Base-by-base conservation (phyloP, 345 rosid genomes). In the Syzygium aqueum region DNA sequence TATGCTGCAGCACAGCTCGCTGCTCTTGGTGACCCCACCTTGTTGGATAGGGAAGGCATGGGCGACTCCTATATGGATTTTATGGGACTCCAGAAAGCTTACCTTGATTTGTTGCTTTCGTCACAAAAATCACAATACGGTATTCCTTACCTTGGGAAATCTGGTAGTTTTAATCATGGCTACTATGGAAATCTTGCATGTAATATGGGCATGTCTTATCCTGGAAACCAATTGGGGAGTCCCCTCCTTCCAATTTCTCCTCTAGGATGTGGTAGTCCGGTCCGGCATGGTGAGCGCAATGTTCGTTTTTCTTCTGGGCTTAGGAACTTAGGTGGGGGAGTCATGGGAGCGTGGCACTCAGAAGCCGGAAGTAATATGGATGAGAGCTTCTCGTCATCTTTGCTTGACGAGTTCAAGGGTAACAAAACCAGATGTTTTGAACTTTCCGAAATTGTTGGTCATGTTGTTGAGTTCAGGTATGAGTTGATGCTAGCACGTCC, bases 391-490 rank as follows among this genome's bases (percentile, higher is more conserved):
- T 86, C 92, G 50, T 92, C 95, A 85, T 90, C 97, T 52, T 89
- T 95, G 86, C 91, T 95, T 22, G 97, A 94, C 63, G 97, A 95
- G 87, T 94, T 94, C 63, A 95, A 95, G 90, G 93, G 92, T 91
- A 93, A 93, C 90, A 94, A 93, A 93, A 87, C 95, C 89, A 96
- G 85, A 91, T 94, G 97, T 89, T 94, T 95, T 89, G 96, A 93
- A 87, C 94, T 95, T 49, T 90, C 92, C 21, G 96, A 94, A 89
- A 95, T 94, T 90, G 91, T 90, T 4, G 93, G 95, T 43, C 95
- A 93, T 92, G 97, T 95, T 86, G 97, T 94, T 87, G 95, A 94
- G 92, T 95, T 95, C 93, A 95, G 97, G 97, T 94, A 89, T 52
- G 15, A 61, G 25, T 21, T 25, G 57, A 17, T 63, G 27, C 52